A percentile compares a stretch with the other conserved stretches of the same genome.
Conservation (phyloP, 805 yeast species). For the Wickerhamiella musiphila region DNA sequence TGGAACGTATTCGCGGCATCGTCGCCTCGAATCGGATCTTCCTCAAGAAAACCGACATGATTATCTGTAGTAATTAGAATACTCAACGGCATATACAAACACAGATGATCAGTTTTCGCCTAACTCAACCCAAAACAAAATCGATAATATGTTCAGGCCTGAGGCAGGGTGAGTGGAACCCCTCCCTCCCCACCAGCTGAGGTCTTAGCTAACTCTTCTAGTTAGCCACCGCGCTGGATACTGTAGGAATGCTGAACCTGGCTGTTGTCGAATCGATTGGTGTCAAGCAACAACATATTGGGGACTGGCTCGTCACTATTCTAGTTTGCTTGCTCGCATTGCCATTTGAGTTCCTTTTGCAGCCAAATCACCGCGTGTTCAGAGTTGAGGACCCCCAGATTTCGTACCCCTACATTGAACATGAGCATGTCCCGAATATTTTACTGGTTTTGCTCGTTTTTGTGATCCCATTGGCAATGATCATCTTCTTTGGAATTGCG, state of each 20-base stretch:
- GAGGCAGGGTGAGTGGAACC: no score
- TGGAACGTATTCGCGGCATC: conserved; percentile 80
- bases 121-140: no score
- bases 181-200: no score
- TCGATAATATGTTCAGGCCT: no score
- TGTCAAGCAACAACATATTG: no score
- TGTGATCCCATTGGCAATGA: conserved; percentile 17
- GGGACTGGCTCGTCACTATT: conserved; percentile 1
- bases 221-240: no score
- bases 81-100: neutral
- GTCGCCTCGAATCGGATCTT: conserved; percentile 76
- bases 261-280: no score
- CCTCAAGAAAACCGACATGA: conserved; percentile 86
- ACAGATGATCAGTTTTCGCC: no score
- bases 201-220: no score
- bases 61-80: conserved; percentile 84
- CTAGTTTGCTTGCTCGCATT: conserved; percentile 6
- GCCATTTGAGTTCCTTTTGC: conserved; percentile 11
- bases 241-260: no score
- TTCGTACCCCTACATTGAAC: conserved; percentile 63
- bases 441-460: conserved; percentile 28
- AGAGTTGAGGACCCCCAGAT: conserved; percentile 56
- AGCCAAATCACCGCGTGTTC: conserved; percentile 69
- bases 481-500: conserved; percentile 8
- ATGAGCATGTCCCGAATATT: conserved; percentile 49